Conservation (phyloP, 306 rosid genomes). For the Trifolium repens region DNA sequence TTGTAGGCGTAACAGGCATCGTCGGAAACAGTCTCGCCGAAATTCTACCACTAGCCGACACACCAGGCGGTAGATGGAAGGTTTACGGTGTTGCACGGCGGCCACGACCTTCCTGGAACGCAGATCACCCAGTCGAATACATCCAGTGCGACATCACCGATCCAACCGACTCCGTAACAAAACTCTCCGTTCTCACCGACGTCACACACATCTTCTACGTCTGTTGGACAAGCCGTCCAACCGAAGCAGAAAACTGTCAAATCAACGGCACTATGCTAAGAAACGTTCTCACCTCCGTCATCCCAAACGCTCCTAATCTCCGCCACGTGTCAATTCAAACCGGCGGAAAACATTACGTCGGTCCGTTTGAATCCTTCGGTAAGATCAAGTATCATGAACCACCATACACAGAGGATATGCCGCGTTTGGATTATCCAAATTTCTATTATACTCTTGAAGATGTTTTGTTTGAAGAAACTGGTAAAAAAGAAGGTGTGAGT, state of each 20-base stretch:
- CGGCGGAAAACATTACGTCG: constrained; percentile 65
- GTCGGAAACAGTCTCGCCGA: constrained; percentile 85
- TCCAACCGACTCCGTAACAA: constrained; percentile 51
- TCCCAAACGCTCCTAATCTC: constrained; percentile 69
- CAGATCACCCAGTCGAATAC: constrained; percentile 68
- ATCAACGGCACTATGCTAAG: constrained; percentile 63
- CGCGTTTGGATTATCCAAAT: constrained; percentile 57
- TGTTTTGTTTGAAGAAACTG: constrained; percentile 53
- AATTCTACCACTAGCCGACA: constrained; percentile 70
- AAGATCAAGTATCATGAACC: constrained; percentile 54
- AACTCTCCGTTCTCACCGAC: constrained; percentile 64
- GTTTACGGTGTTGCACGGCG: constrained; percentile 84
- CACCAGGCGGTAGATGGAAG: constrained; percentile 83
- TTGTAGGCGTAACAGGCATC: constrained; percentile 74
- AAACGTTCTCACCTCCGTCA: constrained; percentile 58
- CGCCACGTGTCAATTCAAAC: constrained; percentile 75
- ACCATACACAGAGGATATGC: constrained; percentile 75
- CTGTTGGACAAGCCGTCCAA: constrained; percentile 58
- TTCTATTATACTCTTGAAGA: constrained; percentile 68
- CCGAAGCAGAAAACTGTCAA: constrained; percentile 60
- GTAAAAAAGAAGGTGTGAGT: constrained; percentile 53
- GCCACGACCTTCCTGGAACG: constrained; percentile 73
- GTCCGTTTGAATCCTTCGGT: constrained; percentile 51
- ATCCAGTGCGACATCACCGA: constrained; percentile 76
- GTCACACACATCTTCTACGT: constrained; percentile 77